A percentile compares a stretch with the other conserved stretches of the same genome.
phyloP scores from a whole-genome alignment of 2,329 filamentous ascomycete species.

The Bipolaris oryzae region DNA sequence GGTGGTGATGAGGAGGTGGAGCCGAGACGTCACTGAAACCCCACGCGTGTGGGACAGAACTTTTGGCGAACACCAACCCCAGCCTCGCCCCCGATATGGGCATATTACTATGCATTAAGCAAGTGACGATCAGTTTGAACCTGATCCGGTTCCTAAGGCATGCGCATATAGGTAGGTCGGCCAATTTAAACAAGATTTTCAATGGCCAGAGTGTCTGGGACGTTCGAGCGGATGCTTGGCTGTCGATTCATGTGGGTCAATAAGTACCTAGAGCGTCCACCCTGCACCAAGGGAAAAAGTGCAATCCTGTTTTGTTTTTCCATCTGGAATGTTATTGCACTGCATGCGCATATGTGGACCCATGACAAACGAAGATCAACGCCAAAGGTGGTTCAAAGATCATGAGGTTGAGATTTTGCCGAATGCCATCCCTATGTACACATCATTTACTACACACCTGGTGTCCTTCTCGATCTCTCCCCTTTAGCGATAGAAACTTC shows the following conservation, averaged over 20 bases:
- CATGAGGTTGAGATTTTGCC: neutral
- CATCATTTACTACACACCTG: slow-evolving; percentile 25
- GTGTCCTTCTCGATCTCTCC: slow-evolving; percentile 5
- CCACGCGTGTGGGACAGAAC: slow-evolving; percentile 19
- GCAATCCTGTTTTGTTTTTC: no score
- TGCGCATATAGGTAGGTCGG: slow-evolving; percentile 7
- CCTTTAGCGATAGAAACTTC: neutral
- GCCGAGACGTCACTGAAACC: slow-evolving; percentile 30
- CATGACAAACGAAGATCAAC: neutral
- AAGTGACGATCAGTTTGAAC: slow-evolving; percentile 13
- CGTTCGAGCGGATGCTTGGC: neutral
- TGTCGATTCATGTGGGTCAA: neutral
- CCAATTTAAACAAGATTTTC: neutral
- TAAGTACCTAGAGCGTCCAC: neutral
- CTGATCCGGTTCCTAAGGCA: slow-evolving; percentile 19
- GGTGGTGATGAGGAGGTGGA: slow-evolving; percentile 10
- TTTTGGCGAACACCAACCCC: slow-evolving; percentile 17
- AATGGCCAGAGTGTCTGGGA: neutral
- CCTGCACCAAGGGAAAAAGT: neutral
- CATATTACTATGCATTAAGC: slow-evolving; percentile 22
- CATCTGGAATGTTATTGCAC: no score
- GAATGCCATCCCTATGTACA: slow-evolving; percentile 14
- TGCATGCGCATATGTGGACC: no score
- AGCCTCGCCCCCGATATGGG: slow-evolving; percentile 7
- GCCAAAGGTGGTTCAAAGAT: neutral